A percentile compares a stretch with the other conserved stretches of the same genome.
phyloP scores from a whole-genome alignment of 2,329 filamentous ascomycete genomes.

The Gaeumannomyces sp. region DNA sequence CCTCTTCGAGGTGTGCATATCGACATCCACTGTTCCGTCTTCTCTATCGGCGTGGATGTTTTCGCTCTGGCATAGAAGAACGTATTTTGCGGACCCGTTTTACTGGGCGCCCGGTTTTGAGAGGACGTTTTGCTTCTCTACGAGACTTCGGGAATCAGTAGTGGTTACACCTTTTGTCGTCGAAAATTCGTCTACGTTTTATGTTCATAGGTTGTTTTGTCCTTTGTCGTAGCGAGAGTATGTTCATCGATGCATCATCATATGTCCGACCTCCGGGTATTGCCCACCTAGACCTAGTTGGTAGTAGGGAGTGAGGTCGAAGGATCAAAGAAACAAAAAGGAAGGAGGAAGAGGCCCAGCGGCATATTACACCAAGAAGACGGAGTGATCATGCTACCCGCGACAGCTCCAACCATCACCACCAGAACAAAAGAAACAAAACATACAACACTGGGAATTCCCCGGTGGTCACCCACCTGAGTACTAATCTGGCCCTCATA shows the following conservation, averaged over 20 bases:
- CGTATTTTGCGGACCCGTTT: conserved; percentile 20
- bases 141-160: conserved; percentile 26
- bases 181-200: neutral
- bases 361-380: neutral
- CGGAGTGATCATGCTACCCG: neutral
- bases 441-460: conserved; percentile 12
- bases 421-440: conserved; percentile 5
- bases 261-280: too few relatives aligned
- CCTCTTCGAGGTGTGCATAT: conserved; percentile 14
- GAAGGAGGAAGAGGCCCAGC: neutral
- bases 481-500: conserved; percentile 9
- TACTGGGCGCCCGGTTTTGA: conserved; percentile 25
- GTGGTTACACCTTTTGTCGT: conserved; percentile 20
- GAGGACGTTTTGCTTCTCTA: conserved; percentile 24
- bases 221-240: neutral
- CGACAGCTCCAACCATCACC: neutral
- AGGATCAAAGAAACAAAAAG: neutral
- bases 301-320: neutral
- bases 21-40: conserved; percentile 19
- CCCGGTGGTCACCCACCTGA: conserved; percentile 11
- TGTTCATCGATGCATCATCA: too few relatives aligned
- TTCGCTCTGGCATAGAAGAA: conserved; percentile 21
- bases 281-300: too few relatives aligned
- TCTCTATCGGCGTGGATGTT: conserved; percentile 19
- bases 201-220: neutral